phyloP scores from a whole-genome alignment of 331 rosid species.

The Erythrophleum ivorense region DNA sequence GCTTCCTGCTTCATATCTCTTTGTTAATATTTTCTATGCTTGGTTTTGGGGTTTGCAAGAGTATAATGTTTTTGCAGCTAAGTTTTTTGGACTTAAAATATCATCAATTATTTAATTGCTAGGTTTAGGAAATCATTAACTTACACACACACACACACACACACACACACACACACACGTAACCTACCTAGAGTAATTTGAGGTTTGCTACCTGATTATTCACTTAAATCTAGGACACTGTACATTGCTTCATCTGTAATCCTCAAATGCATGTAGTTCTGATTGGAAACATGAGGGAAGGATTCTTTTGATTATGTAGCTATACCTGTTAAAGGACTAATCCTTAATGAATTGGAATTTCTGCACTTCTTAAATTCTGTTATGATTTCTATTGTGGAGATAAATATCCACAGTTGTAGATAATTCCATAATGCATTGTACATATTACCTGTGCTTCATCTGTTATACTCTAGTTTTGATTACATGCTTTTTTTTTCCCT shows the following conservation, averaged over 20 bases:
- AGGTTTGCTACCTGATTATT: not conserved
- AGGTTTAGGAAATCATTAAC: not conserved
- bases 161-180: too few species aligned
- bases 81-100: not conserved
- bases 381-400: constrained; percentile 15
- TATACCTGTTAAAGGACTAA: constrained; percentile 6
- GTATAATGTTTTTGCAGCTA: not conserved
- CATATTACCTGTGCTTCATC: constrained; percentile 12
- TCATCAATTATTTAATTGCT: not conserved
- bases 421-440: constrained; percentile 6
- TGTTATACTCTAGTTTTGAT: constrained; percentile 31
- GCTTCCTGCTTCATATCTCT: not conserved
- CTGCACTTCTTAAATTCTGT: constrained; percentile 19
- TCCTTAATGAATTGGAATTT: not conserved
- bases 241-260: not conserved
- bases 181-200: not conserved
- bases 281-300: not conserved
- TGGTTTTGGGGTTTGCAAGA: not conserved
- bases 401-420: not conserved
- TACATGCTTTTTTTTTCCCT: not conserved
- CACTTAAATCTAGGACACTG: not conserved
- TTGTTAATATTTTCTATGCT: not conserved
- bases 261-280: constrained; percentile 12
- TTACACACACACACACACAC: not conserved
- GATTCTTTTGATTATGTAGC: constrained; percentile 25